phyloP scores from a whole-genome alignment of 192 early-diverging fungal species.

The Spinellus fusiger region DNA sequence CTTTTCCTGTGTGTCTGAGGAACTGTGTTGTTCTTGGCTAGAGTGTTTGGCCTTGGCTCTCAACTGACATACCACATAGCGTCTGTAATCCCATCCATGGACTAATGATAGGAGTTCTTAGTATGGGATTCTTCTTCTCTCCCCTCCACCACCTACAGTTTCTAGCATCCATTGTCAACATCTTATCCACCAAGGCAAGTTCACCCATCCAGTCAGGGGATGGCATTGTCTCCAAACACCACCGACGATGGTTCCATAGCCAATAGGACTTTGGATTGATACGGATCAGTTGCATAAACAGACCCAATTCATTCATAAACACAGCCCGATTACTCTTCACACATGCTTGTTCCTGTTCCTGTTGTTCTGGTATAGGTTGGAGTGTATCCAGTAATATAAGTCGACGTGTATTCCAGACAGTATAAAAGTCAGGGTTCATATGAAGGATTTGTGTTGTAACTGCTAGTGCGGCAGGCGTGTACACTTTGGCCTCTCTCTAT shows the following conservation, averaged over 20 bases:
- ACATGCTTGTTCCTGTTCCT: too few relatives aligned
- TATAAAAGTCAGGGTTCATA: conserved; percentile 88
- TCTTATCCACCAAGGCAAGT: conserved; percentile 64
- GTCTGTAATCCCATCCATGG: conserved; percentile 98
- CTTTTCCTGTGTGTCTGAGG: conserved; percentile 26
- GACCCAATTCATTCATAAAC: conserved; percentile 63
- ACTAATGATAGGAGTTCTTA: conserved; percentile 38
- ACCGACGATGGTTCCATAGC: conserved; percentile 95
- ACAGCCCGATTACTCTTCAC: conserved; percentile 12
- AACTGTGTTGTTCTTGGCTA: conserved; percentile 15
- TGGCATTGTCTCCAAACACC: conserved; percentile 77
- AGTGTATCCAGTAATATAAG: conserved; percentile 53
- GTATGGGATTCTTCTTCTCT: background rate
- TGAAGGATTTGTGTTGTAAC: conserved; percentile 67
- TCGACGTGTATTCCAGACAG: conserved; percentile 92
- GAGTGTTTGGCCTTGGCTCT: background rate
- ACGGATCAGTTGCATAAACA: conserved; percentile 65
- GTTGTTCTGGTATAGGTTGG: conserved; percentile 11
- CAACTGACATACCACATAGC: conserved; percentile 64
- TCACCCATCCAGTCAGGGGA: conserved; percentile 75
- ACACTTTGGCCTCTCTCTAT: conserved; percentile 32
- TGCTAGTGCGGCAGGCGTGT: conserved; percentile 47
- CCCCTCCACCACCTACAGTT: conserved; percentile 65
- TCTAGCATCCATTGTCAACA: conserved; percentile 83
- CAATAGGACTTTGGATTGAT: conserved; percentile 94